These are phyloP conservation scores for Colletotrichum ledebouriae DNA, from an alignment of 2,329 filamentous ascomycete species.

Conservation along the genomic window DNA sequence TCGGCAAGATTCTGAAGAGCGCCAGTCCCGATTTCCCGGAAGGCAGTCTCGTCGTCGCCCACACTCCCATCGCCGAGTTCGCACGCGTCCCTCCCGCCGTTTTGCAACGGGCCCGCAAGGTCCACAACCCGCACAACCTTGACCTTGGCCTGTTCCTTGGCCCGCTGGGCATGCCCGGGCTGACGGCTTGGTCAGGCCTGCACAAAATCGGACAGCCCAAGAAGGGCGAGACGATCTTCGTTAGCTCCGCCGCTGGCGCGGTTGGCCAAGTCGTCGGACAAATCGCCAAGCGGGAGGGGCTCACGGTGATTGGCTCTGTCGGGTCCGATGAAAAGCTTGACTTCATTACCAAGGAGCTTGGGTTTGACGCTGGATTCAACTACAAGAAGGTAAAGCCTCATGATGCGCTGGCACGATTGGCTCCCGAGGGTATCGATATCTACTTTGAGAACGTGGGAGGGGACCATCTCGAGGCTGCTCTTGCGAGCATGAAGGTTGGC, in stretches of 20 bases:
- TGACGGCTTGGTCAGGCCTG: slow-evolving; percentile 79
- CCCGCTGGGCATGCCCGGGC: slow-evolving; percentile 71
- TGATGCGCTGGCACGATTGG: slow-evolving; percentile 78
- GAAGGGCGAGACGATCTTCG: slow-evolving; percentile 81
- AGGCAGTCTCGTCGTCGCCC: slow-evolving; percentile 60
- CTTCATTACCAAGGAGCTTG: slow-evolving; percentile 67
- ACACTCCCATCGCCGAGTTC: slow-evolving; percentile 77
- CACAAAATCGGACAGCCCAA: slow-evolving; percentile 74
- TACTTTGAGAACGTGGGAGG: slow-evolving; percentile 69
- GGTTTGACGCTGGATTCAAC: slow-evolving; percentile 78
- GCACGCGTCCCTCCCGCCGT: slow-evolving; percentile 24
- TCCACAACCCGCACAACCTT: slow-evolving; percentile 78
- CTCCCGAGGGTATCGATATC: slow-evolving; percentile 83
- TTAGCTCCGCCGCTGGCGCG: slow-evolving; percentile 83
- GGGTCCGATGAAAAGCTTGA: slow-evolving; percentile 85
- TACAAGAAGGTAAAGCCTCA: slow-evolving; percentile 85
- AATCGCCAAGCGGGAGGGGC: slow-evolving; percentile 83
- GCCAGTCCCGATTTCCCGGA: slow-evolving; percentile 66
- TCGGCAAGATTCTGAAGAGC: slow-evolving; percentile 80
- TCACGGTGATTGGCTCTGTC: slow-evolving; percentile 85
- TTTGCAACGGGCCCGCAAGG: slow-evolving; percentile 31
- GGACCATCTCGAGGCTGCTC: slow-evolving; percentile 63
- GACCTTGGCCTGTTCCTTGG: slow-evolving; percentile 79
- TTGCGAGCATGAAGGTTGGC: slow-evolving; percentile 65
- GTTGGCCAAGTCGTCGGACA: slow-evolving; percentile 90